Evolutionary conservation across 306 rosid species (phyloP).

Genomic region (Pueraria montana): DNA sequence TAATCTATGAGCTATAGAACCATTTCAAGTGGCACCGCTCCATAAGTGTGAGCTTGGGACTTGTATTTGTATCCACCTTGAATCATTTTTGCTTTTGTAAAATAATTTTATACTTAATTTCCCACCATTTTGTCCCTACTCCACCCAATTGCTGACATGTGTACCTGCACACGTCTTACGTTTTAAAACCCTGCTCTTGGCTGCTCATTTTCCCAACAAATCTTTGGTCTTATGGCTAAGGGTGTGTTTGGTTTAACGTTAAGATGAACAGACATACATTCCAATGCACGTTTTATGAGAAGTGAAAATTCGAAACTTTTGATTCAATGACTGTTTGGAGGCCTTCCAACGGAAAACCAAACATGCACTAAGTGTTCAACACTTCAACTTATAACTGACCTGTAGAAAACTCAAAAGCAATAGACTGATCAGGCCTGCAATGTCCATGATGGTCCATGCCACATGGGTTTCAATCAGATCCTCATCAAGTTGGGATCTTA

Average conservation of each 20-base stretch:
- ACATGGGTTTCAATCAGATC: slow-evolving; percentile 38
- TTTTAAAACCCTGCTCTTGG: not conserved
- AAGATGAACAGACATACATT: no score
- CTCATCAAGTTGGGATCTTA: slow-evolving; percentile 34
- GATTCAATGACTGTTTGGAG: no score
- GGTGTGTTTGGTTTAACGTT: no score
- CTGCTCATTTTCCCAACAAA: not conserved
- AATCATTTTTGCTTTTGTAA: not conserved
- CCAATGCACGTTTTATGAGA: no score
- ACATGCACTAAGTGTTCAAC: no score
- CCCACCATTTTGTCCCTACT: not conserved
- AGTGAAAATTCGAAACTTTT: no score
- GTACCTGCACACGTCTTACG: not conserved
- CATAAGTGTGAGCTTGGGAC: not conserved
- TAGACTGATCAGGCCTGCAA: slow-evolving; percentile 15
- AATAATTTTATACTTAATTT: not conserved
- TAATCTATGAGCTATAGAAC: not conserved
- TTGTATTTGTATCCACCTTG: not conserved
- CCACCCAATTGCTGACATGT: not conserved
- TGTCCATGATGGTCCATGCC: slow-evolving; percentile 43
- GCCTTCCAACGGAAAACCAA: no score
- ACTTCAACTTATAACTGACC: slow-evolving; percentile 4
- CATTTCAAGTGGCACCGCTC: not conserved
- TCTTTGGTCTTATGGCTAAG: not conserved
- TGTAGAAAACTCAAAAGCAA: slow-evolving; percentile 30